Base-by-base conservation (phyloP, 148 eudicot genomes). In the Mesembryanthemum crystallinum region DNA sequence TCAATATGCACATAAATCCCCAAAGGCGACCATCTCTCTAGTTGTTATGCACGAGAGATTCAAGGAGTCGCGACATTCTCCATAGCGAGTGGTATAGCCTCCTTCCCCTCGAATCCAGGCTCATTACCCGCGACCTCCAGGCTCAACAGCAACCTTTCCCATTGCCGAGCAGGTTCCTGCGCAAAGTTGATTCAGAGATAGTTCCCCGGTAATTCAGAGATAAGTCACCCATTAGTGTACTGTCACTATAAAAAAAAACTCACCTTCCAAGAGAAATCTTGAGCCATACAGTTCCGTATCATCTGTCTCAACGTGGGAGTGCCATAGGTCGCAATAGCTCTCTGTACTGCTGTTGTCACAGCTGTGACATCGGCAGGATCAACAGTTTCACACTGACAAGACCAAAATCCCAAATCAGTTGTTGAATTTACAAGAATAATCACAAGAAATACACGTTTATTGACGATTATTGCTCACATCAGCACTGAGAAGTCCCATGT, bases 401-500 rank as follows among this genome's bases (percentile, higher is more conserved):
- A 66, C 21, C 12, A 39, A 47, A 68, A 24, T 17, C 33, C 14
- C 33, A 54, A 32, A 32, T 55, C 47, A 45, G 52, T 66, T 76
- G 4, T 61, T 60, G 7, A 67, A 54, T 37, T 43, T 21, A 21
- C 23, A 35, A 25, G 12, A 51, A 45, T 30, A 14, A 0, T 24
- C 18, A 17, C 30, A 32, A 17, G 9, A 57, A 54, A 23, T 32
- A 20, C 45, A 52, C 39, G 27, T n/a, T 43, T 33, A 71, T 9
- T n/a, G 49, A 43, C 21, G 71, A 43, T 7, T 25, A 24, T 35
- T 47, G 1, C 47, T 79, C 57, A 85, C 85, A 69, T 85, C 73
- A 45, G 82, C 87, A 42, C 81, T 85, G 70, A 85, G 74, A 61
- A 71, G 62, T 29, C 87, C 87, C 87, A 82, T 82, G 45, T 85